These are phyloP conservation scores for Rhipidocladum racemiflorum DNA, from an alignment of 176 grass and related monocot genomes.

Conservation along the genomic window DNA sequence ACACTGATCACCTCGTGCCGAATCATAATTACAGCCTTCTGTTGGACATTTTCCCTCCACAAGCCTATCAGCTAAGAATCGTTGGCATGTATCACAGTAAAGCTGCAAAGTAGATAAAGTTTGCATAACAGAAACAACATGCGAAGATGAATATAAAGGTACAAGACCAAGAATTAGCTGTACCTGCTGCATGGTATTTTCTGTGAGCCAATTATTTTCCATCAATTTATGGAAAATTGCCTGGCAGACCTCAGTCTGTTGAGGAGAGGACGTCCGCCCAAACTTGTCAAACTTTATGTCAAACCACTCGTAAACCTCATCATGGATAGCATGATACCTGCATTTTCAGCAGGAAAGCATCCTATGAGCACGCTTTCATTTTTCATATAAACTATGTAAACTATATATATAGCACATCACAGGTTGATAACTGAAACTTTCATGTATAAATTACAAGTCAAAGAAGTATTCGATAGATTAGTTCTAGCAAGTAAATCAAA, in stretches of 20 bases:
- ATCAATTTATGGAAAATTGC: slow-evolving; percentile 85
- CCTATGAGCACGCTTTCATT: slow-evolving; percentile 9
- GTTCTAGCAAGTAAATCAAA: slow-evolving; percentile 1
- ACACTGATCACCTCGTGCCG: slow-evolving; percentile 90
- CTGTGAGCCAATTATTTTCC: slow-evolving; percentile 91
- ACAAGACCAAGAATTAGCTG: slow-evolving; percentile 16
- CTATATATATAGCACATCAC: background rate
- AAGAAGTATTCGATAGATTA: background rate
- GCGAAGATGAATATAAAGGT: background rate
- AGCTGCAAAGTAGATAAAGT: slow-evolving; percentile 47
- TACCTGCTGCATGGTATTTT: slow-evolving; percentile 98
- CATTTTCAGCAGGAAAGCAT: slow-evolving; percentile 17
- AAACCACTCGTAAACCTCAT: slow-evolving; percentile 91
- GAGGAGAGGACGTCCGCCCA: slow-evolving; percentile 70
- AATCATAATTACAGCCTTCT: slow-evolving; percentile 63
- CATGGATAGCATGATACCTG: slow-evolving; percentile 89
- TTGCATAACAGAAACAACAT: slow-evolving; percentile 21
- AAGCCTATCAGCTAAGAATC: slow-evolving; percentile 90
- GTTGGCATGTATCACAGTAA: slow-evolving; percentile 79
- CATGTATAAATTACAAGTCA: background rate
- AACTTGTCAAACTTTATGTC: slow-evolving; percentile 98
- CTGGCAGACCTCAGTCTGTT: slow-evolving; percentile 93
- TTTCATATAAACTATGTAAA: background rate
- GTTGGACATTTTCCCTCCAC: slow-evolving; percentile 90
- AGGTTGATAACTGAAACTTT: slow-evolving; percentile 15